Base-by-base conservation (phyloP, 73 alveolate genomes). In the Blepharisma stoltei region DNA sequence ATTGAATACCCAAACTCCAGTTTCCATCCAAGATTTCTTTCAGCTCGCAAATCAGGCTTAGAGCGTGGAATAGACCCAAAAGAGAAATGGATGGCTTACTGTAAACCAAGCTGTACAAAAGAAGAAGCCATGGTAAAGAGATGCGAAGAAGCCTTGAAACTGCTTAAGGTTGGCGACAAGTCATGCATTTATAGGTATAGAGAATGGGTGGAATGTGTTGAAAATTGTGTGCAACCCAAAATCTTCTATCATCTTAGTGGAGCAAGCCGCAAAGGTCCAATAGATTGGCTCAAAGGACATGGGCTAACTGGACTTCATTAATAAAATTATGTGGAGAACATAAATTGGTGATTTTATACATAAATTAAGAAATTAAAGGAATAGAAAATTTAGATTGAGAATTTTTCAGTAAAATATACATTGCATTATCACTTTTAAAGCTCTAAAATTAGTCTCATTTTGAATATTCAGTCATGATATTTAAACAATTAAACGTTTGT, bases 131-230 rank as follows among this genome's bases (percentile, higher is more conserved):
- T n/a, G 27, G 55, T 44, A 11, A 69, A 69, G 6, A 23, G 67
- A 69, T 69, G 79, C 5, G 79, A 69, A 44, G 32, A 69, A 44
- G 79, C 79, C 45, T 43, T 44, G 14, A 69, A 69, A 25, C 11
- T 69, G 27, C 21, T 69, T 14, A 44, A n/a, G 41, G 65, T 9
- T 37, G 54, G 71, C 14, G 79, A 69, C 14, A 44, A 44, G 55
- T 69, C 79, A 38, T 69, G 79, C 65, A n/a, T 69, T 25, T 69
- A 18, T 44, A 69, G 79, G 27, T 69, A 69, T 44, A 69, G 79
- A 43, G 32, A 69, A n/a, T 69, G 79, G 79, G 79, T 69, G 11
- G 79, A 69, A 43, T 69, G 79, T 43, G 41, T 69, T 38, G 79
- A 69, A 25, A 46, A n/a, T 20, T 69, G 79, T 46, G 79, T 44